Evolutionary conservation across 2,329 filamentous ascomycete species (phyloP), one percentile per base, ranked within the genome.

Genomic region (Nothophaeocryptopus gaeumannii): DNA sequence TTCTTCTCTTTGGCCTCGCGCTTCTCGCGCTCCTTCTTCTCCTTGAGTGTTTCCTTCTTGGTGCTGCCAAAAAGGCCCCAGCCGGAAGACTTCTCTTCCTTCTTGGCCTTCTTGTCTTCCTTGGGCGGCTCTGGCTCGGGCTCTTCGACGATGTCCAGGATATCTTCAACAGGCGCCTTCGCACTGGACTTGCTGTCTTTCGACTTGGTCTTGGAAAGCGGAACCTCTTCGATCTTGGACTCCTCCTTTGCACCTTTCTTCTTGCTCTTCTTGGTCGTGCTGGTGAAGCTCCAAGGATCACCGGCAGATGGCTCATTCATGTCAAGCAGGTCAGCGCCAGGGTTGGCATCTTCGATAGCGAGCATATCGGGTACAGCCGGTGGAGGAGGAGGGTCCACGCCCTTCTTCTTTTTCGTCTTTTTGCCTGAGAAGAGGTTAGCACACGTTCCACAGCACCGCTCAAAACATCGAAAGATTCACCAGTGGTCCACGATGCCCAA

Each of bases 371-470:
- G 48, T 5, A 53, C 50, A 8, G 57, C 45, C 31, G 77, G 64
- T 5, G 74, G 48, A 38, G 50, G 50, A n/a, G 43, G 36, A 11
- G 48, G 51, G 16, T 53, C 55, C 61, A 75, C 79, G 37, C 70
- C 68, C 64, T 81, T 81, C 62, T 78, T 78, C 68, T 80, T 81
- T 44, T 56, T 52, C 39, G 71, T 63, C 54, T 80, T 81, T 61
- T 80, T 80, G 9, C 73, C 71, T 20, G 70, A 66, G 42, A 67
- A 68, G 49, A 8, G 39, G 15, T 54, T 39, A 50, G 42, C 16
- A 33, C 9, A 40, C 43, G 36, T 44, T 44, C 35, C 42, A 26
- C 10, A 42, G n/a, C 14, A 39, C 34, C 14, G 11, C 13, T 43
- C 42, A 40, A 37, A 36, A 45, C 20, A 46, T 14, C 5, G 15